Evolutionary conservation across 805 yeast genomes (phyloP), one percentile per base, ranked within the genome.

Genomic region (Debaryomyces maramus): DNA sequence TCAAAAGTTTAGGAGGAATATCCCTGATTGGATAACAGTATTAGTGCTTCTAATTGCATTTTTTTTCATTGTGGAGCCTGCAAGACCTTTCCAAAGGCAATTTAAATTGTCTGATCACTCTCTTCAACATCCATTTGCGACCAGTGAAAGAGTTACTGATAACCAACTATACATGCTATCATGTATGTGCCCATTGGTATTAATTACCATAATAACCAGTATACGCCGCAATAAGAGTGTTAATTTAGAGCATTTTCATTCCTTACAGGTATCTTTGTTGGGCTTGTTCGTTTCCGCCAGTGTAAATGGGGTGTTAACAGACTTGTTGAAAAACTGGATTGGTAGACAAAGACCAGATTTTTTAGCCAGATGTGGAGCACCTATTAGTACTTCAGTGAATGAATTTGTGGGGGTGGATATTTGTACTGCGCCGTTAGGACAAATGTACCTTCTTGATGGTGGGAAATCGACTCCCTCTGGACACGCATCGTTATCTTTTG

Each of bases 261-360:
- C 54, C 15, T 43, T 60, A 19, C 66, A 59, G 43, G 55, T 59
- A 5, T 57, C 66, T 13, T 42, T 51, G 9, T 53, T 64, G 35
- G 70, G 67, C 4, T 54, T 63, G 26, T 50, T 59, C 44, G 41
- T 63, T 17, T 51, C 63, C 14, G 57, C 60, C 16, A 45, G 55
- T 16, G 31, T 61, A 16, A 55, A 65, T 20, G 62, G 61, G 16
- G 62, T 57, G 24, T 34, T 60, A 36, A 70, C 69, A 37, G 76
- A 63, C 49, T 51, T 64, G 22, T 52, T 65, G 45, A 68, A 67
- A 49, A 56, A 55, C 37, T 66, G 61, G 65, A 70, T 61, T 20
- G 71, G 70, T 3, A 55, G 70, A 41, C 73, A 67, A 24, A 50
- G 75, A 39, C 75, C 75, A 3, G 75, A 70, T 41, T 70, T 70